Evolutionary conservation across 495 filamentous ascomycete species (phyloP).

Genomic region (Trypethelium eluteriae): DNA sequence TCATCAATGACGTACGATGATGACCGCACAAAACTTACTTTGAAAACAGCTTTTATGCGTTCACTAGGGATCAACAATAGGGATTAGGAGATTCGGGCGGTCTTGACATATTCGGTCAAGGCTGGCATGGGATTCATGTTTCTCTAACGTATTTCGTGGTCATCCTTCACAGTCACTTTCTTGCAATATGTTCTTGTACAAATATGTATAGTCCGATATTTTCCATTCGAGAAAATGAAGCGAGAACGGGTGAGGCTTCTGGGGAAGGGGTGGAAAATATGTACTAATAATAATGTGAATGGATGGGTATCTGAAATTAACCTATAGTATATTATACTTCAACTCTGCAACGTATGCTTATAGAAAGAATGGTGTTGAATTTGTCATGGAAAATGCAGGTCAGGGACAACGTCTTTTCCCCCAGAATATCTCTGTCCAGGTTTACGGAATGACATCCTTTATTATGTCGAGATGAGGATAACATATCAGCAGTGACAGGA

Average conservation of each 20-base stretch:
- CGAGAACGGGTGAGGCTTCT: not conserved
- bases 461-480: too few relatives aligned
- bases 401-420: too few relatives aligned
- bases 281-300: slow-evolving; percentile 8
- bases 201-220: not conserved
- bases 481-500: too few relatives aligned
- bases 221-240: not conserved
- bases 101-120: not conserved
- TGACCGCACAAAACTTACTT: too few relatives aligned
- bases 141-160: too few relatives aligned
- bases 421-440: too few relatives aligned
- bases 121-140: not conserved
- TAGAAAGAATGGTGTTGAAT: not conserved
- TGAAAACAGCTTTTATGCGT: too few relatives aligned
- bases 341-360: not conserved
- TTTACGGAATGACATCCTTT: too few relatives aligned
- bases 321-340: not conserved
- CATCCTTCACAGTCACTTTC: not conserved
- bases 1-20: too few relatives aligned
- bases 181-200: not conserved
- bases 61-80: not conserved
- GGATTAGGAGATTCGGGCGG: not conserved
- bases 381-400: too few relatives aligned
- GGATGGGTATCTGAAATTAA: not conserved
- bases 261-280: not conserved